Evolutionary conservation across 2,329 filamentous ascomycete species (phyloP).

Genomic region (Colletotrichum lentis): DNA sequence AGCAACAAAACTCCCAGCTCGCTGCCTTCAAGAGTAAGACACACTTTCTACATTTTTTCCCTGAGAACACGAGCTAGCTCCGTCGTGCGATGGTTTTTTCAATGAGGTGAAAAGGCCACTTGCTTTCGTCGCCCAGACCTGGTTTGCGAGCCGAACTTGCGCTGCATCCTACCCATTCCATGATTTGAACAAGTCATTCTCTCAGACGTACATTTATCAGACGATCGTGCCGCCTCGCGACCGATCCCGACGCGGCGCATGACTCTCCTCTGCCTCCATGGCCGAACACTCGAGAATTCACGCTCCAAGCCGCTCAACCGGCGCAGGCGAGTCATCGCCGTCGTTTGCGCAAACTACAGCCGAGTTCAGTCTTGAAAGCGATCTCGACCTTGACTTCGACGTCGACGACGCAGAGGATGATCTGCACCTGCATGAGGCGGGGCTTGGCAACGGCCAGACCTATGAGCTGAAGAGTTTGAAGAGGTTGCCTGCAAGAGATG

Average conservation of each 20-base stretch:
- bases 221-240: background rate
- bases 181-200: conserved; percentile 3
- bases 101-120: conserved; percentile 7
- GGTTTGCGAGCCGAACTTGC: background rate
- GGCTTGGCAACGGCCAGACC: conserved; percentile 45
- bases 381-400: conserved; percentile 43
- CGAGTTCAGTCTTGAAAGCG: conserved; percentile 49
- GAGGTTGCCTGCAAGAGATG: conserved; percentile 36
- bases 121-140: conserved; percentile 1
- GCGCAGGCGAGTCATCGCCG: conserved; percentile 43
- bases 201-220: background rate
- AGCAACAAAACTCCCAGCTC: conserved; percentile 11
- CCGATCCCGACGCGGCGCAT: conserved; percentile 1
- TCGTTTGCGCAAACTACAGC: conserved; percentile 53
- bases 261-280: conserved; percentile 16
- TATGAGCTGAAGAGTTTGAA: conserved; percentile 45
- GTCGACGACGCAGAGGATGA: conserved; percentile 39
- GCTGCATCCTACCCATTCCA: conserved; percentile 5
- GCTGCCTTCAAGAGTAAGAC: conserved; percentile 18
- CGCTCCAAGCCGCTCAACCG: background rate
- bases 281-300: conserved; percentile 12
- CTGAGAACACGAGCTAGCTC: conserved; percentile 14
- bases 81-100: background rate
- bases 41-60: background rate
- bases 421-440: conserved; percentile 43